Evolutionary conservation across 805 yeast genomes (phyloP).

Genomic region (Starmerella roubikii): DNA sequence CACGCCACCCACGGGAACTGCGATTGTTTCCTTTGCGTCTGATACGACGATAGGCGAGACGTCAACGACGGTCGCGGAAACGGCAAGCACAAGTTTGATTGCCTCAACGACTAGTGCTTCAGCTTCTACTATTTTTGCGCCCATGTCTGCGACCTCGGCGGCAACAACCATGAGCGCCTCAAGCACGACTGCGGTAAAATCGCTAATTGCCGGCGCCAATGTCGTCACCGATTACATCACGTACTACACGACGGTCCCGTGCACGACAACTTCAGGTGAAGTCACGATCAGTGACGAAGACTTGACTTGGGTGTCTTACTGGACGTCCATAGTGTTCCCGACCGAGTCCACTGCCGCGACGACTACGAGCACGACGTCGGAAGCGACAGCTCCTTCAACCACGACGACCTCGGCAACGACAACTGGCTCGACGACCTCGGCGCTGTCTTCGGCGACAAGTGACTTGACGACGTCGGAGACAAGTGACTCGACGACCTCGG

Average conservation of each 20-base stretch:
- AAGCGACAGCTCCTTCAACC: not conserved
- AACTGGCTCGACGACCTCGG: not conserved
- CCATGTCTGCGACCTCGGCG: conserved; percentile 1
- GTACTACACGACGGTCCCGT: conserved; percentile 10
- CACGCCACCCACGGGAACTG: conserved; percentile 5
- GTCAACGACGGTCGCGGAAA: too few species aligned
- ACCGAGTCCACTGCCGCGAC: too few species aligned
- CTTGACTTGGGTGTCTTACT: too few species aligned
- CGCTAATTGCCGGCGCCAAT: conserved; percentile 4
- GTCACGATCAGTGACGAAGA: too few species aligned
- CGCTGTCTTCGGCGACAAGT: not conserved
- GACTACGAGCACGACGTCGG: not conserved
- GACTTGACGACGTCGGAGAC: not conserved
- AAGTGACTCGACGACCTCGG: not conserved
- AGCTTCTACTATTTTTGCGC: too few species aligned
- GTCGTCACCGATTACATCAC: conserved; percentile 8
- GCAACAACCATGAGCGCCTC: conserved; percentile 1
- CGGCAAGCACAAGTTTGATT: too few species aligned
- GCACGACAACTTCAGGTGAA: conserved; percentile 10
- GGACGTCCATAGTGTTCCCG: too few species aligned
- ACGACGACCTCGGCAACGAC: not conserved
- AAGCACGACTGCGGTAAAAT: too few species aligned
- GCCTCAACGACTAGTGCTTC: too few species aligned
- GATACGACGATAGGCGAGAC: too few species aligned
- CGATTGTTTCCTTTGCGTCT: too few species aligned